Evolutionary conservation across 1,284 basidiomycete genomes (phyloP).

Genomic region (Pseudozyma flocculosa): DNA sequence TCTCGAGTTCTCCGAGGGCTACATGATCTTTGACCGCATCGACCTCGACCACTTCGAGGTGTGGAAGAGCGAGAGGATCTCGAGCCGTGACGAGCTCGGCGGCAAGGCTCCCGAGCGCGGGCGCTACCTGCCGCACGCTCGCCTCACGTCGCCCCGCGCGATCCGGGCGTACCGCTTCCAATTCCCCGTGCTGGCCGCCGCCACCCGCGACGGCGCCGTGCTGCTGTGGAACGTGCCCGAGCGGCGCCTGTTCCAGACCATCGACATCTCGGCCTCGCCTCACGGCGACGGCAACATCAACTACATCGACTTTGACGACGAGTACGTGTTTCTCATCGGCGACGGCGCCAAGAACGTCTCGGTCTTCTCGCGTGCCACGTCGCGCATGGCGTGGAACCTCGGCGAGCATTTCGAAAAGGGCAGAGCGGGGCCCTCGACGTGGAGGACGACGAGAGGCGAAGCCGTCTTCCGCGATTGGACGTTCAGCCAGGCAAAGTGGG

Average conservation of each 20-base stretch:
- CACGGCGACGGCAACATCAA: slow-evolving; percentile 37
- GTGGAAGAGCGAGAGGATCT: slow-evolving; percentile 38
- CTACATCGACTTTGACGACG: slow-evolving; percentile 52
- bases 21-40: slow-evolving; percentile 42
- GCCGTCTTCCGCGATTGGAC: background rate
- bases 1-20: slow-evolving; percentile 46
- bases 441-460: slow-evolving; percentile 2
- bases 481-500: slow-evolving; percentile 5
- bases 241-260: slow-evolving; percentile 19
- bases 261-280: slow-evolving; percentile 17
- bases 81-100: background rate
- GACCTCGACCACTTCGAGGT: slow-evolving; percentile 42
- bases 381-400: slow-evolving; percentile 32
- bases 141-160: slow-evolving; percentile 19
- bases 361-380: slow-evolving; percentile 25
- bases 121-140: slow-evolving; percentile 23
- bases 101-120: slow-evolving; percentile 21
- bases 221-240: slow-evolving; percentile 30
- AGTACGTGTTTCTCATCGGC: slow-evolving; percentile 42
- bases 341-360: slow-evolving; percentile 29
- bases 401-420: slow-evolving; percentile 33
- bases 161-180: slow-evolving; percentile 46
- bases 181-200: slow-evolving; percentile 34
- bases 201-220: slow-evolving; percentile 31
- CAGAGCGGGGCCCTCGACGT: slow-evolving; percentile 11